Percentiles rank a stretch among this genome's conserved stretches.
These are phyloP conservation scores for Solanum chaucha DNA, from an alignment of 257 asterid species.

Conservation along the genomic window DNA sequence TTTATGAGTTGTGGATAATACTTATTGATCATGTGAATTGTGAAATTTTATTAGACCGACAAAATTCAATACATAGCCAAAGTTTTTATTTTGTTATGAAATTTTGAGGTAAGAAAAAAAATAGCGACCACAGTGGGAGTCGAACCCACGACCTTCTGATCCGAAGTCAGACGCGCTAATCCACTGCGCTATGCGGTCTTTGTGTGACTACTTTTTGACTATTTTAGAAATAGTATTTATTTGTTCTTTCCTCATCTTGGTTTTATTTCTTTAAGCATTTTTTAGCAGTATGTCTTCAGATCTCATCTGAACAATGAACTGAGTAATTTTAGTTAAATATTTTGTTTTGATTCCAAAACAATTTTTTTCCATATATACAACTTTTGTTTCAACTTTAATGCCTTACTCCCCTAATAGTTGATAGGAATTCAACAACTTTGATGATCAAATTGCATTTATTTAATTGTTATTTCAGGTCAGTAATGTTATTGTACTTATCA, in stretches of 20 bases:
- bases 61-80: too few species aligned
- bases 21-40: too few species aligned
- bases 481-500: neutral
- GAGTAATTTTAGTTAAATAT: too few species aligned
- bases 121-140: conserved; percentile 99
- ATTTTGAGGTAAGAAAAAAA: too few species aligned
- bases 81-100: too few species aligned
- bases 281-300: neutral
- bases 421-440: neutral
- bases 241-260: neutral
- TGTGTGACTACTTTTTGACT: neutral
- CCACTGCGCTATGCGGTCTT: conserved; percentile 99
- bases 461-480: neutral
- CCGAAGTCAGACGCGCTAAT: conserved; percentile 99
- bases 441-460: neutral
- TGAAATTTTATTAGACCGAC: neutral
- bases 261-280: neutral
- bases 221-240: accelerated
- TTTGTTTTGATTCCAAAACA: neutral
- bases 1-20: too few species aligned
- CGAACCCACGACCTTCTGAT: conserved; percentile 99
- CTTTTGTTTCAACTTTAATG: neutral
- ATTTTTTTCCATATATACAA: neutral
- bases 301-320: neutral
- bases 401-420: neutral